Base-by-base conservation (phyloP, 208 protist species). In the Jaenimonas drosophilae region DNA sequence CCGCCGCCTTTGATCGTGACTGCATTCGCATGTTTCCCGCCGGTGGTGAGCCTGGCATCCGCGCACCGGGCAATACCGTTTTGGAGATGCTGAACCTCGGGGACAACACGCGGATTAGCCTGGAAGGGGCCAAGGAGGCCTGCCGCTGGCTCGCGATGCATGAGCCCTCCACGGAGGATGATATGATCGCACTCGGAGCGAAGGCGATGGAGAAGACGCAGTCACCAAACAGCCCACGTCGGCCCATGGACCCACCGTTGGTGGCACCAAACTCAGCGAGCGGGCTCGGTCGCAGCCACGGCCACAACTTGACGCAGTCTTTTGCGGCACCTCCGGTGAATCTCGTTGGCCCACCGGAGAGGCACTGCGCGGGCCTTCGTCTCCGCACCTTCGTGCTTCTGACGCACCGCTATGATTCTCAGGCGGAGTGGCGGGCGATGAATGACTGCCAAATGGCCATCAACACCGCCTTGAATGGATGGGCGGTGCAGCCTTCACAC, bases 41-140 rank as follows among this genome's bases (percentile, higher is more conserved):
- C 16, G 62, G 70, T 11, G 62, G 58, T 23, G 75, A 76, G 17
- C 34, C 64, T 4, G 39, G 63, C 17, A 77, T 63, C 30, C 81
- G 86, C 5, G 72, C 88, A 1, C 86, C 86, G 1, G 86, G 86
- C 27, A 94, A 94, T 54, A 88, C 68, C 12, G 68, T 80, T 37
- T 58, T 94, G 47, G 76, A 87, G 63, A 68, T 80, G 47, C 61
- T 94, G 9, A 85, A 85, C 46, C 24, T 94, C 0, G 70, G 67
- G 32, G 74, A 87, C 31, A 94, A 94, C 59, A 32, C 44, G 16
- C 20, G 37, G 28, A 34, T 91, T 36, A 91, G 76, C 3, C 24
- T 77, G 16, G 31, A 34, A n/a, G 86, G 82, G 11, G 76, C 59
- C 14, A 34, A 49, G 6, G 82, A 87, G 65, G 76, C 75, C 34